Evolutionary conservation across 73 alveolate genomes (phyloP), one percentile per base, ranked within the genome.

Genomic region (Paramecium pentaurelia): DNA sequence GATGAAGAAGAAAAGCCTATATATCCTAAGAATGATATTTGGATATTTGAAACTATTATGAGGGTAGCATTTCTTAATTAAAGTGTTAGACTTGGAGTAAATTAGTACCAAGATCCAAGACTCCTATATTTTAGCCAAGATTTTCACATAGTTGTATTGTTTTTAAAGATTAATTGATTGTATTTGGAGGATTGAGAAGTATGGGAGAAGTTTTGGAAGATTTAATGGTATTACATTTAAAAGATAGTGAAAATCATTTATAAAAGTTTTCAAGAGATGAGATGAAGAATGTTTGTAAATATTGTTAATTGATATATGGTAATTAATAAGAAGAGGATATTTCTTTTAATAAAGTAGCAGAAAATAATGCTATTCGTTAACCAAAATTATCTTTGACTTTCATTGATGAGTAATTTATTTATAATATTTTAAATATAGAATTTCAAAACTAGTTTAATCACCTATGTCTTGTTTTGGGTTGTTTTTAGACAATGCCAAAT

Each of bases 21-120:
- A 6, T 71, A 38, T 42, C 91, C 88, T 2, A 89, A 80, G 30
- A 80, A 89, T 89, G 94, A 89, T 71, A 89, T 89, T 22, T 88
- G 94, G 94, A 80, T 88, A 20, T 88, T 70, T 70, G 94, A 88
- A 12, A 88, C 94, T 30, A 32, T 75, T 30, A 88, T 88, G 94
- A 88, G 71, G 71, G 89, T 77, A 77, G 27, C 2, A 71, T 25
- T n/a, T 12, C 8, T 49, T 49, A 49, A 49, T 49, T 49, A 49
- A 49, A 49, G 22, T 49, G 9, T 14, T 49, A 77, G 89, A 77
- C 89, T 2, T 77, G 89, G 89, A 77, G 89, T n/a, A 77, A 77
- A 44, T 42, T 77, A 22, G 47, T 30, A 28, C 89, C 89, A 3
- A 40, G 42, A 44, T 77, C 38, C 20, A 77, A 77, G 47, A 18